Conservation (phyloP, 2,329 filamentous ascomycete genomes). For the Aspergillus ibericus region DNA sequence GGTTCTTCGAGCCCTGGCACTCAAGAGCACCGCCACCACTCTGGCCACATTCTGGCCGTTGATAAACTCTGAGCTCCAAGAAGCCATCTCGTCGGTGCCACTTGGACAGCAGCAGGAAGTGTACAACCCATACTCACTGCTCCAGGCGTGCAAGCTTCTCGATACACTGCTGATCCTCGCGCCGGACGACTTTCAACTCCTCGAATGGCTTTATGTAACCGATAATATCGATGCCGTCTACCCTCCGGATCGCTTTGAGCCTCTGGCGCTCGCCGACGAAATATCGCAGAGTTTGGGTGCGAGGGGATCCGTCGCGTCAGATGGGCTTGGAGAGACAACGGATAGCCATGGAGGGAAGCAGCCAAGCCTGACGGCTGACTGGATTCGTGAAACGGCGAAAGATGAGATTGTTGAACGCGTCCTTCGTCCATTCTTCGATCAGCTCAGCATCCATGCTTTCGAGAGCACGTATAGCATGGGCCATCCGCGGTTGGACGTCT, state of each 20-base stretch:
- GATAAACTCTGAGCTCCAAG: conserved; percentile 81
- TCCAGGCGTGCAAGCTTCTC: conserved; percentile 92
- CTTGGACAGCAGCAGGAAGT: conserved; percentile 70
- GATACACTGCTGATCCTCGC: conserved; percentile 83
- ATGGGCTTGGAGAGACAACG: conserved; percentile 27
- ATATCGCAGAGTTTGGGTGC: conserved; percentile 72
- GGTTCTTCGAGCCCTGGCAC: conserved; percentile 75
- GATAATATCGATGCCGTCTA: conserved; percentile 97
- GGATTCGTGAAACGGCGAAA: conserved; percentile 55
- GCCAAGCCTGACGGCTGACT: conserved; percentile 46
- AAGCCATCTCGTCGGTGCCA: conserved; percentile 72
- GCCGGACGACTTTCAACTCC: conserved; percentile 96
- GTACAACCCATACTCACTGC: conserved; percentile 72
- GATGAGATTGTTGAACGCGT: conserved; percentile 71
- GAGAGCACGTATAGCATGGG: conserved; percentile 90
- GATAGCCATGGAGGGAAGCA: conserved; percentile 36
- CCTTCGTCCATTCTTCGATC: conserved; percentile 82
- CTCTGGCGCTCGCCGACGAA: conserved; percentile 79
- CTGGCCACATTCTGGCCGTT: conserved; percentile 86
- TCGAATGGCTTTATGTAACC: conserved; percentile 96
- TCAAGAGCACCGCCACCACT: conserved; percentile 77
- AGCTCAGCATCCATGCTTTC: conserved; percentile 89
- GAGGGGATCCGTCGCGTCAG: conserved; percentile 30
- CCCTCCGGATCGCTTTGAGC: conserved; percentile 66
- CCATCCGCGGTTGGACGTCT: conserved; percentile 63